A percentile compares a stretch with the other conserved stretches of the same genome.
Conservation (phyloP, 345 rosid genomes). For the Eucalyptus erythrocorys region DNA sequence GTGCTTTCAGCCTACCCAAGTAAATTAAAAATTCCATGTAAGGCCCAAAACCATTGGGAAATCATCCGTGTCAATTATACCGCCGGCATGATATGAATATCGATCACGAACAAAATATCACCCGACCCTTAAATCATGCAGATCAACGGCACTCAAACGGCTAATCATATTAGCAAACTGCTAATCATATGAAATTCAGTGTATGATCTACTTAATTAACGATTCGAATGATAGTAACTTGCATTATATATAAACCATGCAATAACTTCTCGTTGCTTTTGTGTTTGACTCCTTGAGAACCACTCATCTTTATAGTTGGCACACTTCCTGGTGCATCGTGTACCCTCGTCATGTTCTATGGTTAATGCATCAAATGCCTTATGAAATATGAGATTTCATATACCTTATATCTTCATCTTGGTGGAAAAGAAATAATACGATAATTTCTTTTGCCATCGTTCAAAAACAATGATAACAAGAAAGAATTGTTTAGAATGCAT, state of each 20-base stretch:
- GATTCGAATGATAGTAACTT: not conserved
- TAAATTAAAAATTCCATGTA: not conserved
- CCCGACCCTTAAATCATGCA: not conserved
- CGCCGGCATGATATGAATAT: not conserved
- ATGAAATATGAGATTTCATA: not conserved
- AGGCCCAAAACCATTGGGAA: not conserved
- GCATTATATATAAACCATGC: not conserved
- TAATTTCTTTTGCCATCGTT: rapidly evolving
- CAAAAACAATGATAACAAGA: not conserved
- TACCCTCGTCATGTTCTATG: not conserved
- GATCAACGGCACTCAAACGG: not conserved
- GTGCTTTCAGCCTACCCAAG: not conserved
- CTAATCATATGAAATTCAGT: not conserved
- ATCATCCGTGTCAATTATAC: rapidly evolving
- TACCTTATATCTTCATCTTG: not conserved
- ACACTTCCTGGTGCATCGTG: not conserved
- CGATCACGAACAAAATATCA: not conserved
- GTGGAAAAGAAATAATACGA: rapidly evolving
- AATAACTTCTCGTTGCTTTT: not conserved
- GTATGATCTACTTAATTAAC: not conserved
- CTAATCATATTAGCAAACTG: not conserved
- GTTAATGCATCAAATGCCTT: not conserved
- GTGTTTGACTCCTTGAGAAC: not conserved
- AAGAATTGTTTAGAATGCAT: not conserved
- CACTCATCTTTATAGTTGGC: not conserved